These are phyloP conservation scores for Xylaria palmicola DNA, from an alignment of 495 filamentous ascomycete species.

Conservation along the genomic window DNA sequence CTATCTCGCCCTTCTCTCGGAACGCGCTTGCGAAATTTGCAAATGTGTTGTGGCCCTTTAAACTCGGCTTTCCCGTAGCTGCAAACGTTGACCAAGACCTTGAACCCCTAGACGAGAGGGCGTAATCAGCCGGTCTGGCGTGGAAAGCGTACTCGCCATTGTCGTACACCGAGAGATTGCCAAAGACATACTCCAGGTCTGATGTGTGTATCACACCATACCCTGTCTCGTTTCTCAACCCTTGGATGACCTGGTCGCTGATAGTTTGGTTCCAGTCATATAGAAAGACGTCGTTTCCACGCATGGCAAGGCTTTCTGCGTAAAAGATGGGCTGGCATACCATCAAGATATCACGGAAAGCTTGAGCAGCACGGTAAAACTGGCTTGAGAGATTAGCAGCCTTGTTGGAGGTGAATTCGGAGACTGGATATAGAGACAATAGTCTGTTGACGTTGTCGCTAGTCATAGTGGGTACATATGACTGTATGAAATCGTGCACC, in stretches of 20 bases:
- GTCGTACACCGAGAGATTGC: conserved; percentile 32
- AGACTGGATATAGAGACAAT: conserved; percentile 39
- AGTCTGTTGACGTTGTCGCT: conserved; percentile 20
- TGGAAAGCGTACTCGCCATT: conserved; percentile 15
- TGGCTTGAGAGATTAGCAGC: conserved; percentile 34
- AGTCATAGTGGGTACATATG: conserved; percentile 52
- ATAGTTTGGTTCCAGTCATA: conserved; percentile 47
- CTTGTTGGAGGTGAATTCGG: conserved; percentile 32
- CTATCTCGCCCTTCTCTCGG: conserved; percentile 2
- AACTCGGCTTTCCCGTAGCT: conserved; percentile 21
- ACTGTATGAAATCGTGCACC: conserved; percentile 53
- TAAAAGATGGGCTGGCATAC: conserved; percentile 46
- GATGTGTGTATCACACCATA: conserved; percentile 44
- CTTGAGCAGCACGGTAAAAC: conserved; percentile 44
- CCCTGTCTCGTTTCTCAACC: conserved; percentile 28
- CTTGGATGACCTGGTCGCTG: conserved; percentile 31
- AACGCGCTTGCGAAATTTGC: conserved; percentile 25
- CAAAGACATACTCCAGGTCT: conserved; percentile 48
- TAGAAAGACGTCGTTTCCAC: conserved; percentile 35
- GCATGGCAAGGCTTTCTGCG: conserved; percentile 34
- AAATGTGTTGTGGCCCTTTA: conserved; percentile 25
- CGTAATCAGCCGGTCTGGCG: conserved; percentile 25
- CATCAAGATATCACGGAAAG: conserved; percentile 48
- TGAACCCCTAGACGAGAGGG: conserved; percentile 24
- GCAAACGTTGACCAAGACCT: conserved; percentile 36